Conservation (phyloP, 1,284 basidiomycete species). For the Amylostereum areolatum region DNA sequence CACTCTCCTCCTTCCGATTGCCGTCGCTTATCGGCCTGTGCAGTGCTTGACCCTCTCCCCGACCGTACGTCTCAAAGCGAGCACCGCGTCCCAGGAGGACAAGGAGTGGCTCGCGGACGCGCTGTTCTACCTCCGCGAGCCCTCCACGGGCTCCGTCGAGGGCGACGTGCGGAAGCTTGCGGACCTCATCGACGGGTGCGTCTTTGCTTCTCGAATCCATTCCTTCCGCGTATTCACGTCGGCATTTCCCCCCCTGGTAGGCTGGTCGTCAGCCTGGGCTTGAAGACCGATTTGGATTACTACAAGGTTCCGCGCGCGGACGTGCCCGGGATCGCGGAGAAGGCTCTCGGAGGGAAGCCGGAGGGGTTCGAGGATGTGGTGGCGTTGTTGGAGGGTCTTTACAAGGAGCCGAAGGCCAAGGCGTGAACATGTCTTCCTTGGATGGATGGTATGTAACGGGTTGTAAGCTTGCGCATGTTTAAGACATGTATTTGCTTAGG, state of each 20-base stretch:
- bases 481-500: too few species aligned
- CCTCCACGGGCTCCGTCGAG: slow-evolving; percentile 54
- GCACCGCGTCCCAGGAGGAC: slow-evolving; percentile 47
- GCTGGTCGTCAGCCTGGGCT: slow-evolving; percentile 50
- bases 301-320: slow-evolving; percentile 56
- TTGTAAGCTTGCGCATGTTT: too few species aligned
- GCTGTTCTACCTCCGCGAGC: slow-evolving; percentile 49
- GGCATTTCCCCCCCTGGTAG: slow-evolving; percentile 13
- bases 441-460: too few species aligned
- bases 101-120: slow-evolving; percentile 51
- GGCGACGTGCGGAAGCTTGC: slow-evolving; percentile 53
- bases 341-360: slow-evolving; percentile 35
- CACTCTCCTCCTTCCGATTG: not conserved
- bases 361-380: slow-evolving; percentile 34
- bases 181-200: slow-evolving; percentile 48
- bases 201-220: slow-evolving; percentile 4
- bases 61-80: slow-evolving; percentile 53
- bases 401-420: slow-evolving; percentile 12
- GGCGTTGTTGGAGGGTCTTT: slow-evolving; percentile 42
- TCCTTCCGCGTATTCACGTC: not conserved
- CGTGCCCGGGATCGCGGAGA: slow-evolving; percentile 43
- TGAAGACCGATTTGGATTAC: slow-evolving; percentile 48
- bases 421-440: too few species aligned
- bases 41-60: slow-evolving; percentile 74
- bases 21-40: not conserved